Percentiles rank a stretch among this genome's conserved stretches.
Evolutionary conservation across 441 rosid genomes (phyloP).

Genomic region (Dalechampia spathulata): DNA sequence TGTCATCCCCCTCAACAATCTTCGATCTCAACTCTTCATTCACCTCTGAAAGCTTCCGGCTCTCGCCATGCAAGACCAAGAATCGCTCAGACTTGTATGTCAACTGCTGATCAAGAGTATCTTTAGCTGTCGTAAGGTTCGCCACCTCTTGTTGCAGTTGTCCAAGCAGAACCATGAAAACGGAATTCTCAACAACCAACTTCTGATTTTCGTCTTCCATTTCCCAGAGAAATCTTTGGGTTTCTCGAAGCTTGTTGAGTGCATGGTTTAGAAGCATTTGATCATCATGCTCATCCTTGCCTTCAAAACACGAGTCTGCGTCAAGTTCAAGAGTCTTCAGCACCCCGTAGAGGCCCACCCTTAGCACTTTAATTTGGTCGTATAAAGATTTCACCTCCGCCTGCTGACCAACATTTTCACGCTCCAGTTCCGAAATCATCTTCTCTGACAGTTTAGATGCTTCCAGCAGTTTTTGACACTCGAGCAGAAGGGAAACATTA

Average conservation of each 20-base stretch:
- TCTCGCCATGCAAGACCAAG: constrained; percentile 34
- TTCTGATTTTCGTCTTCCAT: constrained; percentile 54
- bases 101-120: constrained; percentile 39
- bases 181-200: constrained; percentile 44
- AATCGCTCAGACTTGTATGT: constrained; percentile 38
- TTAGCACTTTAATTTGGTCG: constrained; percentile 43
- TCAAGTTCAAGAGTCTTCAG: constrained; percentile 42
- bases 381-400: constrained; percentile 44
- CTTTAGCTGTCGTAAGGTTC: constrained; percentile 43
- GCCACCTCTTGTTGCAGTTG: constrained; percentile 55
- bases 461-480: constrained; percentile 47
- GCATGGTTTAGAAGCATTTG: constrained; percentile 33
- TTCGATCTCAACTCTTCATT: constrained; percentile 48
- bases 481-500: constrained; percentile 42
- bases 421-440: constrained; percentile 49
- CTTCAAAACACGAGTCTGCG: constrained; percentile 28
- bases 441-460: constrained; percentile 54
- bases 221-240: constrained; percentile 42
- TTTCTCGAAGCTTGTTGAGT: constrained; percentile 41
- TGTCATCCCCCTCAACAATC: constrained; percentile 40
- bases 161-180: constrained; percentile 55
- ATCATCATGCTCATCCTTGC: constrained; percentile 38
- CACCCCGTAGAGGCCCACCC: constrained; percentile 46
- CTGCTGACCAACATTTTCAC: constrained; percentile 46
- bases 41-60: constrained; percentile 30